These are phyloP conservation scores for Candida ortonii DNA, from an alignment of 805 yeast species.

Conservation along the genomic window DNA sequence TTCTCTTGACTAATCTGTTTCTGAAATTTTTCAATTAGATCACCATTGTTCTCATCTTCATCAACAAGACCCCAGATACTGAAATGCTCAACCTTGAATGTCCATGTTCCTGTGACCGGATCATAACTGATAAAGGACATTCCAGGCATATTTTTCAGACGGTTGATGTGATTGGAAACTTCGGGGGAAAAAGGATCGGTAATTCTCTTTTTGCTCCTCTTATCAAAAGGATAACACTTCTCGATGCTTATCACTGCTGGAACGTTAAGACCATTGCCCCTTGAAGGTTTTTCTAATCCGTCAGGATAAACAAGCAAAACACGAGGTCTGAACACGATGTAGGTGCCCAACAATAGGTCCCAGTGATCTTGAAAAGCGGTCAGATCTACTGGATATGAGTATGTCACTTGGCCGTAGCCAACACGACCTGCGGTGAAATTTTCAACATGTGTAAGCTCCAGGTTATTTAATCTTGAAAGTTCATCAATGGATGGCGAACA, in stretches of 20 bases:
- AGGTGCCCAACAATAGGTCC: conserved; percentile 37
- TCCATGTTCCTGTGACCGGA: conserved; percentile 71
- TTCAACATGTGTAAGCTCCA: conserved; percentile 52
- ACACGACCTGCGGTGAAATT: conserved; percentile 67
- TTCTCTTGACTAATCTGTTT: conserved; percentile 28
- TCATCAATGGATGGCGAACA: conserved; percentile 61
- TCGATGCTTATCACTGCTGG: conserved; percentile 74
- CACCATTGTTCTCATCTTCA: conserved; percentile 57
- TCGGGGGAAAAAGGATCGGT: conserved; percentile 38
- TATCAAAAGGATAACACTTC: conserved; percentile 49
- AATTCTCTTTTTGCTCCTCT: conserved; percentile 23
- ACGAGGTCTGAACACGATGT: conserved; percentile 46
- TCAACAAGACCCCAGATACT: conserved; percentile 90
- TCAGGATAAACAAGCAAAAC: conserved; percentile 64
- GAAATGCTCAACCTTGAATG: conserved; percentile 83
- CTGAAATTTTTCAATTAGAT: conserved; percentile 33
- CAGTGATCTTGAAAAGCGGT: conserved; percentile 46
- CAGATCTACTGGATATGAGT: conserved; percentile 66
- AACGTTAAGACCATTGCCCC: conserved; percentile 70
- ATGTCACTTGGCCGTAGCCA: conserved; percentile 67
- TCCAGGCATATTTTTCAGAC: conserved; percentile 55
- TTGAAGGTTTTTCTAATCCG: conserved; percentile 49
- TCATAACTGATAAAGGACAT: conserved; percentile 81
- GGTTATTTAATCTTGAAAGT: conserved; percentile 40
- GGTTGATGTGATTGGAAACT: conserved; percentile 45